A percentile compares a stretch with the other conserved stretches of the same genome.
Conservation (phyloP, 164 flowering plant genomes). For the Malania oleifera region DNA sequence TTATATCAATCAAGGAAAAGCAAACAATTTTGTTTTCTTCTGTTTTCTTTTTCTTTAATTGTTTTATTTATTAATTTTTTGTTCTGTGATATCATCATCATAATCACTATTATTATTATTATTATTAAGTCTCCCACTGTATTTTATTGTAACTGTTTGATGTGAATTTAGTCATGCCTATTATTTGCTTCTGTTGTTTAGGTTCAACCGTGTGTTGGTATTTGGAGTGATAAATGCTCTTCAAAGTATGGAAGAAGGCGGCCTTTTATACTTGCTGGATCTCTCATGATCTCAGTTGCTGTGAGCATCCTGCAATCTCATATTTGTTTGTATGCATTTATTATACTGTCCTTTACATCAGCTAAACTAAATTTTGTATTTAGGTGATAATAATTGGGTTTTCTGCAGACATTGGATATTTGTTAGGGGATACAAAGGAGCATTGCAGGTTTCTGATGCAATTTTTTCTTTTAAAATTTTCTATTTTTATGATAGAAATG, state of each 20-base stretch:
- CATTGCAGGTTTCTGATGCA: constrained; percentile 67
- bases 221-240: constrained; percentile 98
- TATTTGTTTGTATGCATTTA: constrained; percentile 2
- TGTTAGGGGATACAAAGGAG: constrained; percentile 86
- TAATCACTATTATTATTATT: too few species aligned
- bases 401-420: constrained; percentile 99
- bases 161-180: too few species aligned
- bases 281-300: constrained; percentile 81
- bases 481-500: background rate
- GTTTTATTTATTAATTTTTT: too few species aligned
- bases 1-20: too few species aligned
- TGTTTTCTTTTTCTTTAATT: too few species aligned
- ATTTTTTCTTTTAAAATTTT: background rate
- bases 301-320: constrained; percentile 42
- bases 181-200: constrained; percentile 23
- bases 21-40: too few species aligned
- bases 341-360: constrained; percentile 10
- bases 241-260: constrained; percentile 97
- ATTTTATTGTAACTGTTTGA: too few species aligned
- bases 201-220: constrained; percentile 99
- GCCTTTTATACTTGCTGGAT: constrained; percentile 85
- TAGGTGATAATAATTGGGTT: constrained; percentile 97
- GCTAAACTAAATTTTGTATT: constrained; percentile 34
- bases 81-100: too few species aligned
- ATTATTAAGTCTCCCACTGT: background rate